Percentiles rank a stretch among this genome's conserved stretches.
phyloP scores from a whole-genome alignment of 2,329 filamentous ascomycete species.

The Clarireedia sp. region DNA sequence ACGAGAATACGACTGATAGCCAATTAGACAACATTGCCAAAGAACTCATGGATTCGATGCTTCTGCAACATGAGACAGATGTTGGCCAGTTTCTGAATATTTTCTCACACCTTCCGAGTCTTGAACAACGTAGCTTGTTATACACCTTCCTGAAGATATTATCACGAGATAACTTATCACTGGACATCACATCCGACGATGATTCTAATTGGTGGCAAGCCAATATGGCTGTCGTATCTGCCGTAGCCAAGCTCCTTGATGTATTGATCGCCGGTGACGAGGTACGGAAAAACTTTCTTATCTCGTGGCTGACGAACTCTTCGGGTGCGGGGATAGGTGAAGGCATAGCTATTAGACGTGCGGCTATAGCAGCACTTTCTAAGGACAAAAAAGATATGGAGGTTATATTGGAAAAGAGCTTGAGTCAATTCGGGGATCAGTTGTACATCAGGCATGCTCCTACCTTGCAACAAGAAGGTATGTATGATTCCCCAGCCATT shows the following conservation, averaged over 20 bases:
- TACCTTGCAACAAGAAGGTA: slow-evolving; percentile 82
- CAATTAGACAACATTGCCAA: slow-evolving; percentile 22
- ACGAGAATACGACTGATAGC: slow-evolving; percentile 8
- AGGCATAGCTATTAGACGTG: slow-evolving; percentile 57
- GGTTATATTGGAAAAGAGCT: slow-evolving; percentile 55
- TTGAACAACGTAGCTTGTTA: slow-evolving; percentile 27
- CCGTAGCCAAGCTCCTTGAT: slow-evolving; percentile 49
- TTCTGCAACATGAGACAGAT: slow-evolving; percentile 18
- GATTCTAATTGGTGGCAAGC: slow-evolving; percentile 27
- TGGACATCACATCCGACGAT: slow-evolving; percentile 20
- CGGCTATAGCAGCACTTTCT: slow-evolving; percentile 51
- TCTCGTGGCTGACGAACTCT: slow-evolving; percentile 57
- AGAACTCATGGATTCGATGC: slow-evolving; percentile 19
- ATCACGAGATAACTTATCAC: slow-evolving; percentile 22
- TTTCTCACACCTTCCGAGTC: slow-evolving; percentile 19
- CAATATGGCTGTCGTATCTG: slow-evolving; percentile 39
- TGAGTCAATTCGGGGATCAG: slow-evolving; percentile 73
- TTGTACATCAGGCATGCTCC: slow-evolving; percentile 81
- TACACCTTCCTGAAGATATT: slow-evolving; percentile 22
- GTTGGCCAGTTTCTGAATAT: slow-evolving; percentile 20
- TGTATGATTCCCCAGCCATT: slow-evolving; percentile 36
- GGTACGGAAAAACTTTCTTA: slow-evolving; percentile 44
- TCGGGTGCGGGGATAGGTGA: slow-evolving; percentile 59
- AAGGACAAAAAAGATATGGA: slow-evolving; percentile 44
- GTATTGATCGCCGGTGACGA: slow-evolving; percentile 40